A percentile compares a stretch with the other conserved stretches of the same genome.
Conservation (phyloP, 805 yeast species). For the Starmera dryadoides region DNA sequence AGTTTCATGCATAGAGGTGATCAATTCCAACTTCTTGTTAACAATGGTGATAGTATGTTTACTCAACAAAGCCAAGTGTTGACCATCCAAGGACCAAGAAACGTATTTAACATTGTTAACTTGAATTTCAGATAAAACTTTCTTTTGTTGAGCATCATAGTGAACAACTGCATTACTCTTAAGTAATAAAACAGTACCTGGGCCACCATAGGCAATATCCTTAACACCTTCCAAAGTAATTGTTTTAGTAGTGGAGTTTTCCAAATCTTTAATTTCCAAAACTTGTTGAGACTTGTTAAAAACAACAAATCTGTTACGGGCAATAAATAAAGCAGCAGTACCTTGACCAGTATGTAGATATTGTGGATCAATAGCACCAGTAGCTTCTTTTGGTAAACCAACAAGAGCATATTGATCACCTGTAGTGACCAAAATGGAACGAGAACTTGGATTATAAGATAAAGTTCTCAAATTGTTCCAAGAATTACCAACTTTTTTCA, state of each 20-base stretch:
- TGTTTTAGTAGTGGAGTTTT: conserved; percentile 73
- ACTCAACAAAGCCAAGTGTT: conserved; percentile 77
- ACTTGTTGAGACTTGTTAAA: conserved; percentile 55
- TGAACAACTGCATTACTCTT: conserved; percentile 67
- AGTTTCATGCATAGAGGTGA: conserved; percentile 90
- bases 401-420: conserved; percentile 73
- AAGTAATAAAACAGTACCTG: conserved; percentile 76
- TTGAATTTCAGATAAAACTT: conserved; percentile 58
- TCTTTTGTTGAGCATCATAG: conserved; percentile 91
- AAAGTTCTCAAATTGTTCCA: conserved; percentile 83
- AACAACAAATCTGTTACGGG: conserved; percentile 90
- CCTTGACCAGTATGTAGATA: conserved; percentile 75
- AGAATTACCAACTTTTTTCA: conserved; percentile 76
- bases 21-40: conserved; percentile 64
- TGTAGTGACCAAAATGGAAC: conserved; percentile 75
- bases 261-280: conserved; percentile 80
- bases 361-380: conserved; percentile 94
- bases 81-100: conserved; percentile 83
- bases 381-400: conserved; percentile 73
- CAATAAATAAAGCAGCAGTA: conserved; percentile 80
- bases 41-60: conserved; percentile 92
- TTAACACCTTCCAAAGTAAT: conserved; percentile 64
- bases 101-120: conserved; percentile 82
- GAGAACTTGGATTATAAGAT: conserved; percentile 89
- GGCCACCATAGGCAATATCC: conserved; percentile 72